These are phyloP conservation scores for Dendrocalamus latiflorus DNA, from an alignment of 202 grass and related monocot species.

Conservation along the genomic window DNA sequence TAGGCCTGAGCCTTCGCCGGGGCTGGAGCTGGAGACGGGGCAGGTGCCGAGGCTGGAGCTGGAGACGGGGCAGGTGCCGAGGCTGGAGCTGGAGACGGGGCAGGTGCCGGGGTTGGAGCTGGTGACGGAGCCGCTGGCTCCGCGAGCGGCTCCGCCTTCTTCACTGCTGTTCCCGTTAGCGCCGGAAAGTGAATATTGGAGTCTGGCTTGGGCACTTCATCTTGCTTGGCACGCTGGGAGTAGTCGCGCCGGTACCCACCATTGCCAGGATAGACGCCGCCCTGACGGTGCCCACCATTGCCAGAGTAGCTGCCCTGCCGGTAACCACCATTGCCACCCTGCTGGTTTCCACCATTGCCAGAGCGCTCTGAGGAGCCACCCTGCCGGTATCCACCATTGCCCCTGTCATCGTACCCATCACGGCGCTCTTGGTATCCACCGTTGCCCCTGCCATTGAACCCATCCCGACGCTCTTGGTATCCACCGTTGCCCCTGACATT, in stretches of 20 bases:
- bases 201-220: not conserved
- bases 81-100: not conserved
- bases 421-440: not conserved
- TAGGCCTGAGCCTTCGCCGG: not conserved
- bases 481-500: not conserved
- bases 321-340: not conserved
- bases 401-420: not conserved
- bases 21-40: not conserved
- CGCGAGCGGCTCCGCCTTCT: too few species aligned
- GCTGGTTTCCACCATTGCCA: not conserved
- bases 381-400: not conserved
- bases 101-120: too few species aligned
- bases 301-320: not conserved
- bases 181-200: not conserved
- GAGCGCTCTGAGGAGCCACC: not conserved
- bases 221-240: not conserved
- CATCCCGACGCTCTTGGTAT: not conserved
- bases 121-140: not conserved
- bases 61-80: too few species aligned
- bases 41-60: not conserved
- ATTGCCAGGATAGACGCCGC: not conserved
- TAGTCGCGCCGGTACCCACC: not conserved
- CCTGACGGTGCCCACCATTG: not conserved
- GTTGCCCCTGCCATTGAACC: not conserved
- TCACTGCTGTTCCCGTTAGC: not conserved